A percentile compares a stretch with the other conserved stretches of the same genome.
phyloP scores from a whole-genome alignment of 2,329 filamentous ascomycete species.

The Cladophialophora yegresii region DNA sequence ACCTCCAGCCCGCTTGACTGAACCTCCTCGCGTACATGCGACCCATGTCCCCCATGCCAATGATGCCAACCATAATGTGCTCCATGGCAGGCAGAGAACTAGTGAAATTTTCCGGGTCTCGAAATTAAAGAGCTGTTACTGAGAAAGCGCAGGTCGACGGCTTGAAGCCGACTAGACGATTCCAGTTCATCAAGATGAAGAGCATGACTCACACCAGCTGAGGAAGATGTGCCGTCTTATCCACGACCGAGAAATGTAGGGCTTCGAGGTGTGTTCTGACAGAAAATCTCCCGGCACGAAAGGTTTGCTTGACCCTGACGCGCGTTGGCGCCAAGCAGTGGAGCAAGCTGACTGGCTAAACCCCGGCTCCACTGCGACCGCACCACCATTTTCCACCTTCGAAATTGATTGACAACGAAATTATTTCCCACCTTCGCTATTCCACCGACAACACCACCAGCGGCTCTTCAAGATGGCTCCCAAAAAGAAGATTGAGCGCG shows the following conservation, averaged over 20 bases:
- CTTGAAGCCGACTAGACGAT: not conserved
- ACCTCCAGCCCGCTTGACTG: constrained; percentile 95
- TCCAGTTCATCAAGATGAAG: not conserved
- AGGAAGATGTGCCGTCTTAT: not conserved
- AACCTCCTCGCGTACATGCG: constrained; percentile 94
- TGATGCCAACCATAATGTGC: constrained; percentile 81
- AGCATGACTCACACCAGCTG: not conserved
- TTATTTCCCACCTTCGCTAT: not conserved
- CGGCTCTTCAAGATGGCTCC: constrained; percentile 74
- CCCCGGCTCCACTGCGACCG: not conserved
- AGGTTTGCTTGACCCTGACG: not conserved
- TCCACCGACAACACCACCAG: constrained; percentile 6
- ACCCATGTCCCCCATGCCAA: constrained; percentile 99
- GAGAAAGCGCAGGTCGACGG: not conserved
- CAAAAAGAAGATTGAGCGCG: constrained; percentile 81
- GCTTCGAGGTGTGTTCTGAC: not conserved
- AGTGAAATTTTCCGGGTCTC: not conserved
- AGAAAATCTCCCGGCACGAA: not conserved
- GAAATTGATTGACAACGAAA: constrained; percentile 3
- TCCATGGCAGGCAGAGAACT: constrained; percentile 51
- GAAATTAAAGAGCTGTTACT: not conserved
- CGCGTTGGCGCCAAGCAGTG: constrained; percentile 1
- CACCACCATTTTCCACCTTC: not conserved
- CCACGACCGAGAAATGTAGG: not conserved
- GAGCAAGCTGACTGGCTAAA: not conserved